A percentile compares a stretch with the other conserved stretches of the same genome.
phyloP scores from a whole-genome alignment of 768 basidiomycete genomes.

The Cystofilobasidium capitatum region DNA sequence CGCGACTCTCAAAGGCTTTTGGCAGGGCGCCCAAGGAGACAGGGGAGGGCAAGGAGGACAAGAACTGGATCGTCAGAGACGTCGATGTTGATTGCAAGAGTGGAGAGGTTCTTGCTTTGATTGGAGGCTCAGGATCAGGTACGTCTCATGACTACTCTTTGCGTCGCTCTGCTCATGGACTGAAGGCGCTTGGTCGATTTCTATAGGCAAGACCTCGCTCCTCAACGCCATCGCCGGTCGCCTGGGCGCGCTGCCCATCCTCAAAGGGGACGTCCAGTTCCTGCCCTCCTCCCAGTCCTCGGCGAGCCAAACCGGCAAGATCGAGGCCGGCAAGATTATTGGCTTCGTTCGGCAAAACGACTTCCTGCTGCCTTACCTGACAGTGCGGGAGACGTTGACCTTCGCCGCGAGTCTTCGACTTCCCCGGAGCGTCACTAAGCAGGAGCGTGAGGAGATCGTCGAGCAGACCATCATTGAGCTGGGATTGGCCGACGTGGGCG shows the following conservation, averaged over 20 bases:
- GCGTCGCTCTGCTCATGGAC: background rate
- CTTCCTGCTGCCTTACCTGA: constrained; percentile 42
- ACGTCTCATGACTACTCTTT: background rate
- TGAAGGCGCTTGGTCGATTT: background rate
- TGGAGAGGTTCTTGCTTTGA: constrained; percentile 41
- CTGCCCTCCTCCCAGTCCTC: background rate
- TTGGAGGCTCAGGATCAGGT: constrained; percentile 20
- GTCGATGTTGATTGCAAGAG: constrained; percentile 36
- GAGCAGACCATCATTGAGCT: constrained; percentile 45
- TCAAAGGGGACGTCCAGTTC: constrained; percentile 32
- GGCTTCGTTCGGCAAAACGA: constrained; percentile 45
- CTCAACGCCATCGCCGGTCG: constrained; percentile 39
- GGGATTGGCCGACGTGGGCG: constrained; percentile 43
- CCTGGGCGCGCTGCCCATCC: constrained; percentile 35
- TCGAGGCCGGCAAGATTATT: constrained; percentile 35
- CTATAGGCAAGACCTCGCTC: constrained; percentile 41
- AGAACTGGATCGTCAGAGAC: constrained; percentile 34
- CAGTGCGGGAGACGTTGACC: constrained; percentile 43
- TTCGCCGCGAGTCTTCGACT: constrained; percentile 44
- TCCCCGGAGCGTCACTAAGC: constrained; percentile 41
- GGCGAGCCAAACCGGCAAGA: constrained; percentile 20
- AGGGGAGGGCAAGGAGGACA: background rate
- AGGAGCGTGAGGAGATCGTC: constrained; percentile 40
- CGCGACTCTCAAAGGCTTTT: background rate
- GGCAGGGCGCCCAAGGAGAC: background rate